A percentile compares a stretch with the other conserved stretches of the same genome.
Conservation (phyloP, 1,139 yeast genomes). For the Candida buenavistaensis region DNA sequence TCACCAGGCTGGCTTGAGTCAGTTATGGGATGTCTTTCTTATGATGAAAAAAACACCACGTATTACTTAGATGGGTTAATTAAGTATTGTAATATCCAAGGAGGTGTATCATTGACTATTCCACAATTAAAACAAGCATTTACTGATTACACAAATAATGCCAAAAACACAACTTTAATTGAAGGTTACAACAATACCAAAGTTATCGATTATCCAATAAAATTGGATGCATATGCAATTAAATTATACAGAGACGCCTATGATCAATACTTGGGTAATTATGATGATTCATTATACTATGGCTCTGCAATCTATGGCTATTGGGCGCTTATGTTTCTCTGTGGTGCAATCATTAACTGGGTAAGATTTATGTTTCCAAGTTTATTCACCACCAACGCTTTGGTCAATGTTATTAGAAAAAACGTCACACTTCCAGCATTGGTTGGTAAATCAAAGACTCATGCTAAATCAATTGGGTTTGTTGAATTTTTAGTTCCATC, state of each 20-base stretch:
- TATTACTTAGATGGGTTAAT: slow-evolving; percentile 5
- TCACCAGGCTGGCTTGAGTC: slow-evolving; percentile 16
- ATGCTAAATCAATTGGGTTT: slow-evolving; percentile 3
- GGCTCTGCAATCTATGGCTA: slow-evolving; percentile 51
- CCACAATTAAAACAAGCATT: slow-evolving; percentile 19
- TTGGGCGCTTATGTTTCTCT: slow-evolving; percentile 48
- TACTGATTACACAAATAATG: slow-evolving; percentile 17
- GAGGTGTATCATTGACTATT: slow-evolving; percentile 14
- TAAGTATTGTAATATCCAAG: slow-evolving; percentile 15
- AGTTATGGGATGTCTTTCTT: slow-evolving; percentile 18
- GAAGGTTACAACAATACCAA: slow-evolving; percentile 5
- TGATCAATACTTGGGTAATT: slow-evolving; percentile 25
- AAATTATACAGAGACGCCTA: slow-evolving; percentile 6
- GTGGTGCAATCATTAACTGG: slow-evolving; percentile 46
- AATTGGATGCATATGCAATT: slow-evolving; percentile 1
- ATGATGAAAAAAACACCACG: slow-evolving; percentile 5
- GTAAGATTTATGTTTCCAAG: slow-evolving; percentile 27
- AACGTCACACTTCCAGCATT: slow-evolving; percentile 32
- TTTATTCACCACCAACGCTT: slow-evolving; percentile 21
- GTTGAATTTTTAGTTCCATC: slow-evolving; percentile 26
- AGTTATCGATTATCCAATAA: slow-evolving; percentile 6
- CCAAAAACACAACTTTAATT: slow-evolving; percentile 12
- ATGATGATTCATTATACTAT: slow-evolving; percentile 40
- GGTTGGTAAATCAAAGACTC: slow-evolving; percentile 20
- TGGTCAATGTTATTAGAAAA: slow-evolving; percentile 25